Conservation (phyloP, 495 filamentous ascomycete genomes). For the Penicillium desertorum region DNA sequence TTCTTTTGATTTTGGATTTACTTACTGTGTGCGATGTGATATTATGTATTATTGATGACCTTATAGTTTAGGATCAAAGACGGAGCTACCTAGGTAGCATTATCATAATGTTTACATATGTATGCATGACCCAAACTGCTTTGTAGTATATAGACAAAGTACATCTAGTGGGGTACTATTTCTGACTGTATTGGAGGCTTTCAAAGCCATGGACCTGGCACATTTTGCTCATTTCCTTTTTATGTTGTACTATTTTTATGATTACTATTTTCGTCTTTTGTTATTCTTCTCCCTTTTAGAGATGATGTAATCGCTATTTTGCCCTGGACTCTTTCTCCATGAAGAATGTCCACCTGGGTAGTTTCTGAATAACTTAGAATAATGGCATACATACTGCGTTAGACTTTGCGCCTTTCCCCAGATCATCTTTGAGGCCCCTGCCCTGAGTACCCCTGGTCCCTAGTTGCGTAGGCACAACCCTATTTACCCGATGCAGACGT, state of each 20-base stretch:
- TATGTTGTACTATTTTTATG: too few species aligned
- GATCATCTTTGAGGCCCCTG: constrained; percentile 2
- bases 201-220: neutral
- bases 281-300: neutral
- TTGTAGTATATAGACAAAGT: neutral
- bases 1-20: neutral
- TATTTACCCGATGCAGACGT: constrained; percentile 28
- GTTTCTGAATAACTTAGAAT: neutral
- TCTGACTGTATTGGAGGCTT: neutral
- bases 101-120: neutral
- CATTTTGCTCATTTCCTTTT: neutral
- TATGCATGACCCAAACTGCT: constrained; percentile 2
- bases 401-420: neutral
- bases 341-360: neutral
- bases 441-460: constrained; percentile 12
- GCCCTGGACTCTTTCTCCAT: neutral
- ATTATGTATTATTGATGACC: neutral
- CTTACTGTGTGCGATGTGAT: neutral
- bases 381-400: neutral
- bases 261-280: neutral
- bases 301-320: constrained; percentile 2
- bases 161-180: neutral
- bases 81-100: neutral
- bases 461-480: constrained; percentile 18
- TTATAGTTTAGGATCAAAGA: neutral